Base-by-base conservation (phyloP, 1,139 yeast genomes). In the Starmera stellimalicola region DNA sequence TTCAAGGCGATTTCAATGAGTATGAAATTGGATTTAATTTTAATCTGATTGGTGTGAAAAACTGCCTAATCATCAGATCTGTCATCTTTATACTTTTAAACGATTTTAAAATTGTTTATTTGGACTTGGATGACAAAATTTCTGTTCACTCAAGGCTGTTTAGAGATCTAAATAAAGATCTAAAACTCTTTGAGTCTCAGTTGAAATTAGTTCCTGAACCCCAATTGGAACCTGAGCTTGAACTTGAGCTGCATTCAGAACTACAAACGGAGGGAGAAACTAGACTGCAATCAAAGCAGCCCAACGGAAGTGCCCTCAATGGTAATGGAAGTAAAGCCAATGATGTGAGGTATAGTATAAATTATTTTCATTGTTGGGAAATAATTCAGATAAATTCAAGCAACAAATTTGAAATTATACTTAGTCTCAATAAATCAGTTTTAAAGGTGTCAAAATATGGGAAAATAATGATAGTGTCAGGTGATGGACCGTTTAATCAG, bases 401-500 rank as follows among this genome's bases (percentile, higher is more conserved):
- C 10, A 10, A 26, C 17, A 31, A 16, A 16, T 35, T 31, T 16
- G 34, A 35, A 18, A 24, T 40, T 12, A 22, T 41, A 14, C 26
- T 45, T 5, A 35, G 41, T 15, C 14, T 47, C 10, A 43, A 45
- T 17, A 37, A 33, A 5, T 37, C 33, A 9, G 42, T 46, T 3
- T 44, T 40, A 27, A 29, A 33, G 6, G 33, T 43, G 4, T 25
- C 34, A 3, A 30, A 40, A 33, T 19, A 38, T 30, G 32, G 37
- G 24, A 23, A 14, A 31, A 18, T 32, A 44, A 12, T 31, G 12
- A 18, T 52, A 47, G 35, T 53, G 54, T 34, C 49, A 38, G 26
- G 47, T 20, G 38, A 73, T 40, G 83, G 84, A 0, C 80, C 82
- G 1, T 78, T 78, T 49, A 55, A 62, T 0, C 49, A 54, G 10